phyloP scores from a whole-genome alignment of 495 filamentous ascomycete species.

The Penicillium ochrochloron region DNA sequence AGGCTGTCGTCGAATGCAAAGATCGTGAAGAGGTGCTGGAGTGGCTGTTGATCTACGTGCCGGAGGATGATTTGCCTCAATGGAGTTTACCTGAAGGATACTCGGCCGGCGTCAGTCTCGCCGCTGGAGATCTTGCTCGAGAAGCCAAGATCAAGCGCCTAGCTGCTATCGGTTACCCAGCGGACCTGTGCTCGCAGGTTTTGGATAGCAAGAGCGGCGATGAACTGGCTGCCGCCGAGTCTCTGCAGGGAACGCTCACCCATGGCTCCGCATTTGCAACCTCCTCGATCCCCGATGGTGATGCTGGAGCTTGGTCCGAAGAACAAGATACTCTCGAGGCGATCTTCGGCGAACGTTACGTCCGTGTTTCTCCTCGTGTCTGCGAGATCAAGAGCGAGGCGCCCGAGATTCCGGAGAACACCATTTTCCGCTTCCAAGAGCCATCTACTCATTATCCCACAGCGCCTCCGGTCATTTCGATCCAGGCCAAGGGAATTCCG shows the following conservation, averaged over 20 bases:
- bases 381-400: conserved; percentile 66
- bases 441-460: conserved; percentile 69
- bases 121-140: conserved; percentile 72
- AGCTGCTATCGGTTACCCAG: conserved; percentile 77
- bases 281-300: conserved; percentile 27
- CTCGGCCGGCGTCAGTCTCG: conserved; percentile 82
- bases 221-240: conserved; percentile 79
- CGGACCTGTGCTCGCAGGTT: conserved; percentile 77
- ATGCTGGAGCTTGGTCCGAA: conserved; percentile 71
- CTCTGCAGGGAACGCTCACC: conserved; percentile 71
- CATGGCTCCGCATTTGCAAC: conserved; percentile 31
- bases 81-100: conserved; percentile 94
- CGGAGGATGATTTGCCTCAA: conserved; percentile 88
- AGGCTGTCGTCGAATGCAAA: conserved; percentile 84
- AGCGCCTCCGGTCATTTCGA: conserved; percentile 72
- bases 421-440: conserved; percentile 55
- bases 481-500: conserved; percentile 70
- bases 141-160: conserved; percentile 85
- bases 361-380: conserved; percentile 56
- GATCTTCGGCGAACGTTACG: conserved; percentile 73
- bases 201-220: conserved; percentile 69
- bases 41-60: conserved; percentile 95
- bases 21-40: conserved; percentile 90
- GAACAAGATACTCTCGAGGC: conserved; percentile 80
- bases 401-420: conserved; percentile 35